phyloP scores from a whole-genome alignment of 345 rosid species.

The Firmiana major region DNA sequence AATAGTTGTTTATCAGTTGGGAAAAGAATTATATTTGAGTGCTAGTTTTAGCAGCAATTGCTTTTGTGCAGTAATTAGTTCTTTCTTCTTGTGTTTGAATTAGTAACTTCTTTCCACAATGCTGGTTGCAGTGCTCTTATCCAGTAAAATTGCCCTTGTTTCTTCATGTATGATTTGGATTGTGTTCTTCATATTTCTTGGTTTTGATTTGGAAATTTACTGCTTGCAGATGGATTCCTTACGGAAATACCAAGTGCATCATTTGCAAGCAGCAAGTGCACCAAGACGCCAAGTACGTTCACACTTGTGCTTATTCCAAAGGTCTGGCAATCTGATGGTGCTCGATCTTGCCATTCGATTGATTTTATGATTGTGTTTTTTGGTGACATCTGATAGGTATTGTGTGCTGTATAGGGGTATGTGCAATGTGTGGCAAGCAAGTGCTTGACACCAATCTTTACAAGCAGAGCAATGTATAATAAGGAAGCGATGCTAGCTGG shows the following conservation, averaged over 20 bases:
- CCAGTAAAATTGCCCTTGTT: neutral
- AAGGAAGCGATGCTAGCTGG: neutral
- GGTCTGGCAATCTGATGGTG: slow-evolving; percentile 35
- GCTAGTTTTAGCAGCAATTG: neutral
- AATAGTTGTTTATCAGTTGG: neutral
- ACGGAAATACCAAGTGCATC: slow-evolving; percentile 80
- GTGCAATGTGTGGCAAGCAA: slow-evolving; percentile 99
- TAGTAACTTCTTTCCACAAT: neutral
- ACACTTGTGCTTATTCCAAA: slow-evolving; percentile 95
- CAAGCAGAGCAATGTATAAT: slow-evolving; percentile 92
- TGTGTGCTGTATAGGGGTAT: slow-evolving; percentile 56
- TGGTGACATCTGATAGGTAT: slow-evolving; percentile 7
- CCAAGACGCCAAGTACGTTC: slow-evolving; percentile 95
- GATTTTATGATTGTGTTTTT: neutral
- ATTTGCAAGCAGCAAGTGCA: slow-evolving; percentile 99
- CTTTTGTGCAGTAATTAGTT: neutral
- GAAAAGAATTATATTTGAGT: neutral
- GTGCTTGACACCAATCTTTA: slow-evolving; percentile 94
- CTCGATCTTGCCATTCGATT: neutral
- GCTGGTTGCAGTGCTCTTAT: too few relatives aligned
- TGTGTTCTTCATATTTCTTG: neutral
- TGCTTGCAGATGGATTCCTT: slow-evolving; percentile 80
- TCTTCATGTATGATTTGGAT: neutral
- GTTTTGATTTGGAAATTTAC: slow-evolving; percentile 1
- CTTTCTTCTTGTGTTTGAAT: neutral